Evolutionary conservation across 441 rosid genomes (phyloP).

Genomic region (Daphne laureola): DNA sequence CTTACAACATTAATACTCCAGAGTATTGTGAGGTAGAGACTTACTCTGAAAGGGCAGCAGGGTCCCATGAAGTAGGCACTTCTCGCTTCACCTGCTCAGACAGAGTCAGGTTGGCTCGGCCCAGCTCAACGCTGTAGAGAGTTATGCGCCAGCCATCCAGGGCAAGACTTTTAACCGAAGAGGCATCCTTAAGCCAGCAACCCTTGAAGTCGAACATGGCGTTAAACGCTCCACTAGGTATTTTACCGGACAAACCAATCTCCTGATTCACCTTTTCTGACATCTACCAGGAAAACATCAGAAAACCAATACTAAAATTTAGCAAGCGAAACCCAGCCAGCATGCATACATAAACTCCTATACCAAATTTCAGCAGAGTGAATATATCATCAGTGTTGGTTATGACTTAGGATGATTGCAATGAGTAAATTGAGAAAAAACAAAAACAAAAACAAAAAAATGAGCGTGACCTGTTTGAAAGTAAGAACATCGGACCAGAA

Average conservation of each 20-base stretch:
- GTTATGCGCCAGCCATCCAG: slow-evolving; percentile 90
- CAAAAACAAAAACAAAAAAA: no score
- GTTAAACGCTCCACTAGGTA: slow-evolving; percentile 77
- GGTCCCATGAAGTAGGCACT: slow-evolving; percentile 87
- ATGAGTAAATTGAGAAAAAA: neutral
- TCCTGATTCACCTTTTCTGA: slow-evolving; percentile 88
- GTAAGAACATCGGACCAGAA: slow-evolving; percentile 73
- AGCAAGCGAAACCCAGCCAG: slow-evolving; percentile 4
- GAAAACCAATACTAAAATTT: neutral
- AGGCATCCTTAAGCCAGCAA: slow-evolving; percentile 84
- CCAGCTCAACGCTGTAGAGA: slow-evolving; percentile 72
- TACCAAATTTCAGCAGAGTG: no score
- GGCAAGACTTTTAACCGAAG: slow-evolving; percentile 46
- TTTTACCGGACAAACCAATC: slow-evolving; percentile 60
- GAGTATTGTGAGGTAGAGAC: slow-evolving; percentile 11
- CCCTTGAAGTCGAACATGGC: slow-evolving; percentile 60
- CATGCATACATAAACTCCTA: neutral
- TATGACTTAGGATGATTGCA: neutral
- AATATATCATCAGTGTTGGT: no score
- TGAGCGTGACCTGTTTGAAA: slow-evolving; percentile 58
- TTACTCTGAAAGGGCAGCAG: slow-evolving; percentile 83
- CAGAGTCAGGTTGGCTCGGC: slow-evolving; percentile 50
- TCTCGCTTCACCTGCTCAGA: slow-evolving; percentile 60
- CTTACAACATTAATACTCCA: neutral
- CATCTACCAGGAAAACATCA: slow-evolving; percentile 44